These are phyloP conservation scores for Thielaviopsis euricoi DNA, from an alignment of 2,329 filamentous ascomycete species.

Conservation along the genomic window DNA sequence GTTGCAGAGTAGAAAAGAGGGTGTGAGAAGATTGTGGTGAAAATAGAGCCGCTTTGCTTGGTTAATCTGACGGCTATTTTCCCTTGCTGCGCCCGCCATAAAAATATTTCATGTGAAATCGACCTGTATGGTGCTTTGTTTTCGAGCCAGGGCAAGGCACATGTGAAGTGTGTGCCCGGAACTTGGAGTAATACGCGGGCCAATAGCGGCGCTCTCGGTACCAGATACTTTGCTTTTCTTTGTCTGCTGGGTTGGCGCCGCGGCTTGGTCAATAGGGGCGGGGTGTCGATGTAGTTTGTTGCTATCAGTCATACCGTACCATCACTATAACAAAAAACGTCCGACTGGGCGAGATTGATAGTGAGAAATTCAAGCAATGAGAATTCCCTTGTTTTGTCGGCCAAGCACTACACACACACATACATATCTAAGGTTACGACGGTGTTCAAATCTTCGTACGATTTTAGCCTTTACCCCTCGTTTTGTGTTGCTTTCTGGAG, in stretches of 20 bases:
- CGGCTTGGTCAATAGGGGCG: not conserved
- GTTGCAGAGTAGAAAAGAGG: constrained; percentile 1
- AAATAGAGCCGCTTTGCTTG: not conserved
- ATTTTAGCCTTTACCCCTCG: not conserved
- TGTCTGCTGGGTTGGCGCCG: not conserved
- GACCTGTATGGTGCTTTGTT: too few relatives aligned
- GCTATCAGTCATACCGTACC: too few relatives aligned
- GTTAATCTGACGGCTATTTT: not conserved
- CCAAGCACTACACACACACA: too few relatives aligned
- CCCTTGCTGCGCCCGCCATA: too few relatives aligned
- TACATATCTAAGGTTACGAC: too few relatives aligned
- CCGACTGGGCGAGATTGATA: too few relatives aligned
- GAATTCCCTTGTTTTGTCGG: too few relatives aligned
- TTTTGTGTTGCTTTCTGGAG: not conserved
- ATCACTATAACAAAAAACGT: too few relatives aligned
- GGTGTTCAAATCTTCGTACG: not conserved
- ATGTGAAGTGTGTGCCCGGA: not conserved
- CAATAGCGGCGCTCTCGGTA: not conserved
- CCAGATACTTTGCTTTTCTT: not conserved
- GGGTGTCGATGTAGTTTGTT: too few relatives aligned
- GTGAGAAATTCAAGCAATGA: too few relatives aligned
- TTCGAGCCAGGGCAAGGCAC: too few relatives aligned
- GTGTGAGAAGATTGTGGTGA: not conserved
- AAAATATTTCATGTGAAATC: not conserved
- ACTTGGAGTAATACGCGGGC: not conserved